Evolutionary conservation across 495 filamentous ascomycete species (phyloP).

Genomic region (Pyronema omphalodes): DNA sequence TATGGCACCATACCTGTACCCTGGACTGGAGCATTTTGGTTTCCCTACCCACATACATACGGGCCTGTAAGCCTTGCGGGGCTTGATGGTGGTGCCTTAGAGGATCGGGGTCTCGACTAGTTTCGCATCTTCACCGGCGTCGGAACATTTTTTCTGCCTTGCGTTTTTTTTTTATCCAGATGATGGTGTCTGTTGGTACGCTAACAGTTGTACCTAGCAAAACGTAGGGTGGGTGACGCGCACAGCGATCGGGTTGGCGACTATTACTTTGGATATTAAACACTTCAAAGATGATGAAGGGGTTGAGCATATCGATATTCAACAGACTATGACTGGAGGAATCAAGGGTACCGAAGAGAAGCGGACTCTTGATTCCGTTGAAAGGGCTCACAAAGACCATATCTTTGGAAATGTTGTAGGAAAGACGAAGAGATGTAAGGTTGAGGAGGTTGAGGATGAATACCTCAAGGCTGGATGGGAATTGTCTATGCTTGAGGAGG

Average conservation of each 20-base stretch:
- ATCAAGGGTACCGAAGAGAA: slow-evolving; percentile 52
- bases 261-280: slow-evolving; percentile 49
- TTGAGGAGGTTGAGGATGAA: slow-evolving; percentile 25
- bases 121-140: too few relatives aligned
- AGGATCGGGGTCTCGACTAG: too few relatives aligned
- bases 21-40: too few relatives aligned
- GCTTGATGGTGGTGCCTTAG: too few relatives aligned
- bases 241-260: slow-evolving; percentile 52
- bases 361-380: slow-evolving; percentile 49
- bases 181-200: not conserved
- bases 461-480: slow-evolving; percentile 33
- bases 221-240: slow-evolving; percentile 68
- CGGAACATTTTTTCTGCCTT: too few relatives aligned
- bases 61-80: too few relatives aligned
- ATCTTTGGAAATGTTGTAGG: slow-evolving; percentile 62
- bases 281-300: slow-evolving; percentile 36
- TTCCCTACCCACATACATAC: too few relatives aligned
- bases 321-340: slow-evolving; percentile 58
- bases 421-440: slow-evolving; percentile 34
- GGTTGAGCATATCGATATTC: slow-evolving; percentile 58
- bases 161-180: too few relatives aligned
- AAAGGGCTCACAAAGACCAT: slow-evolving; percentile 55
- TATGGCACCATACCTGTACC: too few relatives aligned
- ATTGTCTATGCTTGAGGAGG: slow-evolving; percentile 32
- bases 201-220: slow-evolving; percentile 33